Evolutionary conservation across 768 basidiomycete genomes (phyloP).

Genomic region (Lyophyllum atratum): DNA sequence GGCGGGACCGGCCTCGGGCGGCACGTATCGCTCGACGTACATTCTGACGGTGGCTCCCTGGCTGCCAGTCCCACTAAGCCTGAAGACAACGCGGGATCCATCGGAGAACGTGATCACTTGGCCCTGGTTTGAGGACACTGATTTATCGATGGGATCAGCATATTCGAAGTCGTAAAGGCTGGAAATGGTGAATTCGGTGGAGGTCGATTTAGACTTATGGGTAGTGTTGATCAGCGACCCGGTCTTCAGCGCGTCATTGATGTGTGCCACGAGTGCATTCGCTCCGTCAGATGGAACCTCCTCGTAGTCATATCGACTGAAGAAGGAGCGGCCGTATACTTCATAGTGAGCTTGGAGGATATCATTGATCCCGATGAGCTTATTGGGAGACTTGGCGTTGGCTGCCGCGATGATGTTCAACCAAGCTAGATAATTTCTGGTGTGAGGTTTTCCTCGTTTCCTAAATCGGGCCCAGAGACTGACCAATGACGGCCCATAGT

Average conservation of each 20-base stretch:
- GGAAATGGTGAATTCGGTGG: slow-evolving; percentile 74
- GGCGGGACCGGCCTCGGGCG: slow-evolving; percentile 63
- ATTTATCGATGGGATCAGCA: slow-evolving; percentile 97
- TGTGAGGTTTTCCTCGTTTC: background rate
- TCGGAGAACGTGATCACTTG: slow-evolving; percentile 91
- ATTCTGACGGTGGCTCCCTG: slow-evolving; percentile 95
- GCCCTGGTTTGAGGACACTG: slow-evolving; percentile 93
- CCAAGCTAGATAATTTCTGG: slow-evolving; percentile 66
- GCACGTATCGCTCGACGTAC: slow-evolving; percentile 94
- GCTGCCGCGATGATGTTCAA: slow-evolving; percentile 94
- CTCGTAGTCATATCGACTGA: slow-evolving; percentile 99
- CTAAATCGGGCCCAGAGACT: background rate
- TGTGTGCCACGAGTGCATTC: slow-evolving; percentile 75
- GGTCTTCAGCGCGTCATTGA: slow-evolving; percentile 71
- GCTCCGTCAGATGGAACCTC: slow-evolving; percentile 93
- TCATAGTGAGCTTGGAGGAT: slow-evolving; percentile 85
- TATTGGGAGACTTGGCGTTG: slow-evolving; percentile 71
- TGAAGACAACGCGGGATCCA: slow-evolving; percentile 93
- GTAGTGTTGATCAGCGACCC: slow-evolving; percentile 68
- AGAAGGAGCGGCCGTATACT: slow-evolving; percentile 95
- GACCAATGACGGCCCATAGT: slow-evolving; percentile 94
- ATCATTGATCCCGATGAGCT: slow-evolving; percentile 89
- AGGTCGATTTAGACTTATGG: slow-evolving; percentile 68
- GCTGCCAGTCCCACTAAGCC: slow-evolving; percentile 94
- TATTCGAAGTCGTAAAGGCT: slow-evolving; percentile 89